phyloP scores from a whole-genome alignment of 2,329 filamentous ascomycete genomes.

The Alternaria novae-zelandiae region DNA sequence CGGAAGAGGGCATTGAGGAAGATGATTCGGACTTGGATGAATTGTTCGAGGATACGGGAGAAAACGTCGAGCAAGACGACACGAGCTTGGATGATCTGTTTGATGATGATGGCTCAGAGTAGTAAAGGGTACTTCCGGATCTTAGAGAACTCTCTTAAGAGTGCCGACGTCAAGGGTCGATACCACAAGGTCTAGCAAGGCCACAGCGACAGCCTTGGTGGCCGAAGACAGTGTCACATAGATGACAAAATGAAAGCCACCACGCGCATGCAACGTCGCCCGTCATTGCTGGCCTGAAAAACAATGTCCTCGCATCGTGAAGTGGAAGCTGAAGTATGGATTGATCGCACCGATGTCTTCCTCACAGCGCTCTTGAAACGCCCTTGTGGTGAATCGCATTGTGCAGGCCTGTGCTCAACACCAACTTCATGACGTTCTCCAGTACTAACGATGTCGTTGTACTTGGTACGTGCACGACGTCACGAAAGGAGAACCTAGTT shows the following conservation, averaged over 20 bases:
- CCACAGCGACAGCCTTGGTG: neutral
- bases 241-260: neutral
- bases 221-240: accelerated
- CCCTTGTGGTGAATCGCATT: neutral
- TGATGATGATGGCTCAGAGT: neutral
- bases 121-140: accelerated
- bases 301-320: neutral
- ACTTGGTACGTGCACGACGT: neutral
- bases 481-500: neutral
- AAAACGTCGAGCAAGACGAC: neutral
- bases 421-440: neutral
- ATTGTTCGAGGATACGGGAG: neutral
- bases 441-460: neutral
- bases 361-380: neutral
- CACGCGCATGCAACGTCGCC: accelerated
- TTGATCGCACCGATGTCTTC: neutral
- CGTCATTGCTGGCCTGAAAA: accelerated
- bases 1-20: neutral
- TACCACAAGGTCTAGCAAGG: neutral
- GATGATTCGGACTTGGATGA: neutral
- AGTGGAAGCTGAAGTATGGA: neutral
- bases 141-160: no score
- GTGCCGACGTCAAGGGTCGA: neutral
- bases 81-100: neutral
- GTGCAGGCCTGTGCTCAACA: neutral